phyloP scores from a whole-genome alignment of 1,284 basidiomycete species.

The Malassezia obtusa region DNA sequence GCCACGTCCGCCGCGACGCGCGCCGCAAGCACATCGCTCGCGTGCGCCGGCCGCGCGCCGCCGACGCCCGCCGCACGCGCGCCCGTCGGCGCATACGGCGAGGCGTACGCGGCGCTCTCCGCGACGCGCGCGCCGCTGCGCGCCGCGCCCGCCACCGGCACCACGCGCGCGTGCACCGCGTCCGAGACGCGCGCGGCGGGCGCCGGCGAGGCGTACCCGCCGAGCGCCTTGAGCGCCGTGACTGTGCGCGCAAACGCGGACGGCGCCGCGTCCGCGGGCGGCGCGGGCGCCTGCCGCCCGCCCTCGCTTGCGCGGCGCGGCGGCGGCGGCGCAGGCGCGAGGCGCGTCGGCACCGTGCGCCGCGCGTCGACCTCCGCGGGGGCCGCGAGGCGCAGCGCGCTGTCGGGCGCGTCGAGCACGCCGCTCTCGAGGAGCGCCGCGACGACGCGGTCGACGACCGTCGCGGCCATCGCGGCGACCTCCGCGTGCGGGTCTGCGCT shows the following conservation, averaged over 20 bases:
- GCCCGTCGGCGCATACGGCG: background rate
- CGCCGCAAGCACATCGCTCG: constrained; percentile 32
- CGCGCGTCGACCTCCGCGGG: background rate
- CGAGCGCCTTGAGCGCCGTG: constrained; percentile 3
- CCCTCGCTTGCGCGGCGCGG: background rate
- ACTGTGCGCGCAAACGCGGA: constrained; percentile 12
- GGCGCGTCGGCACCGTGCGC: constrained; percentile 4
- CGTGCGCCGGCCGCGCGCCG: no score
- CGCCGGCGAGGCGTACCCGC: background rate
- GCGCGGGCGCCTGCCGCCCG: background rate
- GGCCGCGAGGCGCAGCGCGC: background rate
- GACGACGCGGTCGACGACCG: constrained; percentile 82
- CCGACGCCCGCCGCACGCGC: no score
- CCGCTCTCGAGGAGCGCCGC: constrained; percentile 79
- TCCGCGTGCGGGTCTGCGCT: constrained; percentile 87
- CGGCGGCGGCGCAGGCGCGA: no score
- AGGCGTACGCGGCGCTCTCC: background rate
- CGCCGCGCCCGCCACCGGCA: no score
- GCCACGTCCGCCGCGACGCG: constrained; percentile 42
- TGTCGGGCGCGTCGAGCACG: constrained; percentile 53
- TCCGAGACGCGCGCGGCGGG: background rate
- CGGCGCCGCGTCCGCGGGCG: background rate
- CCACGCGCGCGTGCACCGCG: background rate
- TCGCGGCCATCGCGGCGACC: constrained; percentile 78
- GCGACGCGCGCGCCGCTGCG: background rate